Base-by-base conservation (phyloP, 257 asterid genomes). In the Solanum bulbocastanum region DNA sequence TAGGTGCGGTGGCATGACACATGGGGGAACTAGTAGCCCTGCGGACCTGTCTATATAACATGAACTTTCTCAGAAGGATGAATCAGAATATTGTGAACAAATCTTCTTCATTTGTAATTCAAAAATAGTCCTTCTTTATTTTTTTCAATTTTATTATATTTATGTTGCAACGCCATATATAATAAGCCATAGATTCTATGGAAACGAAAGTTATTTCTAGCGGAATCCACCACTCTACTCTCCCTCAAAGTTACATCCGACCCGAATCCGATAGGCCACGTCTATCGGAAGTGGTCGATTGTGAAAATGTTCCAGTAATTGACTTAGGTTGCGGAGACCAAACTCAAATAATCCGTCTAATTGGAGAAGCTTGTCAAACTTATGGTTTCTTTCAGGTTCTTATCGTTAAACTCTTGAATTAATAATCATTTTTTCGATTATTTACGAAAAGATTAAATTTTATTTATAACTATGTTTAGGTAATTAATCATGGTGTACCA, bases 381-480 rank as follows among this genome's bases (percentile, higher is more conserved):
- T 91, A 89, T 66, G 99, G 99, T 0, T 95, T 95, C 87, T 96
- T 96, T 84, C 99, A 94, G 98, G 99, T 96, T 83, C 10, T 76
- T 14, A 71, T 65, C 4, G 8, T 27, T 66, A 0, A 13, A 25
- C 35, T 65, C 30, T 9, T 58, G 68, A 60, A 60, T 22, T 62
- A n/a, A 5, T 65, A 65, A 2, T 10, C 0, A 10, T 10, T n/a
- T 65, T 60, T 5, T 11, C 22, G 72, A 25, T 65, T 22, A 2
- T 5, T 69, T 15, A 30, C 23, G 5, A 14, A 12, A 22, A 27
- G 1, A 3, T 30, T 27, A 5, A 49, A 16, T 69, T 15, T n/a
- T 15, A 4, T 32, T 11, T 40, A 37, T 42, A 2, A 11, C 36
- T 18, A 69, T 86, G 1, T 12, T 12, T 32, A 96, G 99, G 98